Base-by-base conservation (phyloP, 1,284 basidiomycete species). In the Quambalaria eucalypti region DNA sequence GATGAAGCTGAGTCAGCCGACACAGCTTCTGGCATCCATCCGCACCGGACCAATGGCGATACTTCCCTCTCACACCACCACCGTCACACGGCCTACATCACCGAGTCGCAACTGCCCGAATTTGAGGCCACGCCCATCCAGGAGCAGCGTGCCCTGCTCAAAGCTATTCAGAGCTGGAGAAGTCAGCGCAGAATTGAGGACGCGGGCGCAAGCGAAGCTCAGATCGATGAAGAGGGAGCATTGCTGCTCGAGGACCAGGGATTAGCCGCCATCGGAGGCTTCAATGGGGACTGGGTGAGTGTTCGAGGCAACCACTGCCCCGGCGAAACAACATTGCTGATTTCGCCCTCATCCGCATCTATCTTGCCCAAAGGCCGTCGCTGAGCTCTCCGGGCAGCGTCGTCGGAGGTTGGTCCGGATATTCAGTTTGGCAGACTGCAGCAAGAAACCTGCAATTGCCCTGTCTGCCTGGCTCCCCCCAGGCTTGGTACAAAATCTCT, bases 281-380 rank as follows among this genome's bases (percentile, higher is more conserved):
- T 92, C 61, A 84, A 85, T 63, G 87, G 88, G 30, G 89, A 95
- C 74, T 93, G 90, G 90, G 90, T 88, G 67, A 65, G 42, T 46
- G 16, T 12, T 6, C 9, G 31, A 33, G 9, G 31, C 8, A 33
- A 33, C n/a, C n/a, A n/a, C n/a, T 33, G 8, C 31, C 9, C 31
- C 8, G 31, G 9, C 31, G 16, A 8, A 8, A 33, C 31, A 33
- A 33, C 16, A 8, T 14, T 46, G 42, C 42, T 46, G 39, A 42
- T 19, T 21, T 12, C 14, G 2, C 21, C 7, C n/a, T n/a, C n/a
- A n/a, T n/a, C n/a, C n/a, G n/a, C 4, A 2, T 4, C 14, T 3
- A 5, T 46, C 9, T 33, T 8, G 8, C 31, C 42, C 25, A 46
- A 14, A 46, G 42, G 42, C 42, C 42, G 25, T 85, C 71, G 55